These are phyloP conservation scores for Anastatica hierochuntica DNA, from an alignment of 345 rosid species.

Conservation along the genomic window DNA sequence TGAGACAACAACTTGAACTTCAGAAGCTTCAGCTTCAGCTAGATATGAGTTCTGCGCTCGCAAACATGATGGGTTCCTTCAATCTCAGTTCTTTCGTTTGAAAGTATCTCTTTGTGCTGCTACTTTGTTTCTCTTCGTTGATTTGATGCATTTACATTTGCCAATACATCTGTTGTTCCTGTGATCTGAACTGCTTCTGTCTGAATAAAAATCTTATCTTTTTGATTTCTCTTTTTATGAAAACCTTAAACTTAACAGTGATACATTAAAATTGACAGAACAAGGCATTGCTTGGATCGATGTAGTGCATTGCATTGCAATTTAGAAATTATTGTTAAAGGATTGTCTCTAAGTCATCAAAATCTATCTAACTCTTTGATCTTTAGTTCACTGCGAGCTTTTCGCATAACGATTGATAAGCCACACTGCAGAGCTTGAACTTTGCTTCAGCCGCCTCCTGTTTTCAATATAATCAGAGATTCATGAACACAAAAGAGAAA, in stretches of 20 bases:
- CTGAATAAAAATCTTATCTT: neutral
- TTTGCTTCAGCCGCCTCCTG: conserved; percentile 65
- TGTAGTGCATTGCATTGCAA: too few relatives aligned
- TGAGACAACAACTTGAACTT: conserved; percentile 22
- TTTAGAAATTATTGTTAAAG: too few relatives aligned
- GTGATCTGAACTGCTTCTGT: neutral
- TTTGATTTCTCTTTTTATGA: neutral
- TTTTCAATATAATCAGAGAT: conserved; percentile 1
- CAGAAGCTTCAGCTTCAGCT: conserved; percentile 26
- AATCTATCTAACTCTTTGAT: conserved; percentile 4
- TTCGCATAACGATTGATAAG: conserved; percentile 72
- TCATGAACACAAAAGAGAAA: neutral
- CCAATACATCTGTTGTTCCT: neutral
- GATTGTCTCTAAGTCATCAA: too few relatives aligned
- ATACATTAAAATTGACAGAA: too few relatives aligned
- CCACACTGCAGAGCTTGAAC: conserved; percentile 87
- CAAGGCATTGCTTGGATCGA: too few relatives aligned
- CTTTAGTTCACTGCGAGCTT: conserved; percentile 46
- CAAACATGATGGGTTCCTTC: conserved; percentile 29
- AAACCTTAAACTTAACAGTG: too few relatives aligned
- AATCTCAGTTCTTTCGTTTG: conserved; percentile 26
- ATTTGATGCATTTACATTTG: neutral
- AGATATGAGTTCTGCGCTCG: conserved; percentile 30
- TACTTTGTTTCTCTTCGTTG: neutral
- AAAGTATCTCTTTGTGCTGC: conserved; percentile 4